phyloP scores from a whole-genome alignment of 768 basidiomycete species.

The Mycena kentingensis region DNA sequence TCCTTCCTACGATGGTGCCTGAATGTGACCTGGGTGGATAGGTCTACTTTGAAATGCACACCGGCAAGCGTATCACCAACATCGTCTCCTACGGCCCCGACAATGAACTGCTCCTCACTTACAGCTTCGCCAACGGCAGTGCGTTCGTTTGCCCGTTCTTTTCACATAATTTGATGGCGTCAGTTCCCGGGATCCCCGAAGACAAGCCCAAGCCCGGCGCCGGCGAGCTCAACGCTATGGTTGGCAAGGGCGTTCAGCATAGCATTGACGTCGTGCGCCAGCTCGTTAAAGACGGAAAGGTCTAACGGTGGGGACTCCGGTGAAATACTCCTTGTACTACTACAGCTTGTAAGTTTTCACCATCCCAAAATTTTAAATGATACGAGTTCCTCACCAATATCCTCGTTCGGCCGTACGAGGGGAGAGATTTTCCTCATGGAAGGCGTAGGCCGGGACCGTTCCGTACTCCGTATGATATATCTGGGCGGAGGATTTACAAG shows the following conservation, averaged over 20 bases:
- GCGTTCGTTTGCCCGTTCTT: background rate
- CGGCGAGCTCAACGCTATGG: slow-evolving; percentile 12
- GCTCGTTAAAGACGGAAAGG: slow-evolving; percentile 17
- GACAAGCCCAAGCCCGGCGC: slow-evolving; percentile 13
- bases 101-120: slow-evolving; percentile 17
- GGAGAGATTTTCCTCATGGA: too few relatives aligned
- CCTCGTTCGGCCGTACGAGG: too few relatives aligned
- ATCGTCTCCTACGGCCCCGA: slow-evolving; percentile 14
- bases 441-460: too few relatives aligned
- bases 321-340: too few relatives aligned
- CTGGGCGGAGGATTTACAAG: too few relatives aligned
- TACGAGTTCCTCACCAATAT: too few relatives aligned
- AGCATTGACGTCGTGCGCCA: slow-evolving; percentile 10
- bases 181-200: slow-evolving; percentile 10
- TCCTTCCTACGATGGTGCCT: background rate
- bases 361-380: too few relatives aligned
- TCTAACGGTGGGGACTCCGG: too few relatives aligned
- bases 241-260: slow-evolving; percentile 6
- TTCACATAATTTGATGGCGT: background rate
- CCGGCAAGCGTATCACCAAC: slow-evolving; percentile 11
- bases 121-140: slow-evolving; percentile 16
- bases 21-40: background rate
- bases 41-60: slow-evolving; percentile 19
- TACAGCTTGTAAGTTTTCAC: too few relatives aligned
- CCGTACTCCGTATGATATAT: too few relatives aligned